phyloP scores from a whole-genome alignment of 1,139 yeast species.

The Pichia sp. region DNA sequence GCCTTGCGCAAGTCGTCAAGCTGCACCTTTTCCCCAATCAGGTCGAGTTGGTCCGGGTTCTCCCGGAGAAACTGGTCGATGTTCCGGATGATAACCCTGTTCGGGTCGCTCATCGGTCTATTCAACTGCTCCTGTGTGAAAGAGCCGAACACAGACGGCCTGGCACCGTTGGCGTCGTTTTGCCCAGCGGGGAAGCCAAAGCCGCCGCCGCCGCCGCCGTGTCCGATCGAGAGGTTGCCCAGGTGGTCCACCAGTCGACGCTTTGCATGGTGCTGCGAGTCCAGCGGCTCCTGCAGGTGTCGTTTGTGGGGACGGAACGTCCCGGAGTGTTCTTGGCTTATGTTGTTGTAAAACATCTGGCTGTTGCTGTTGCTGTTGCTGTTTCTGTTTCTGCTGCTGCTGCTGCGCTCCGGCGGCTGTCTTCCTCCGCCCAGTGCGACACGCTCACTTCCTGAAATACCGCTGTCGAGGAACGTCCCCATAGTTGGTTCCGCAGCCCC shows the following conservation, averaged over 20 bases:
- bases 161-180: too few relatives aligned
- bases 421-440: neutral
- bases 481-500: neutral
- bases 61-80: constrained; percentile 24
- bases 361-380: too few relatives aligned
- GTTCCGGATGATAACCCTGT: constrained; percentile 19
- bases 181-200: neutral
- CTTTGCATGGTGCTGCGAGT: constrained; percentile 1
- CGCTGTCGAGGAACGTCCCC: neutral
- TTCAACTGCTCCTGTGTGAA: constrained; percentile 13
- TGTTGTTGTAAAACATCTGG: neutral
- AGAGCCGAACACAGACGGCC: constrained; percentile 10
- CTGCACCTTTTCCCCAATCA: constrained; percentile 11
- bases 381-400: neutral
- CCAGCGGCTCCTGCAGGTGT: constrained; percentile 2
- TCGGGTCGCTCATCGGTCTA: constrained; percentile 13
- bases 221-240: neutral
- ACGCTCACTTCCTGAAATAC: neutral
- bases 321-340: neutral
- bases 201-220: neutral
- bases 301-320: neutral
- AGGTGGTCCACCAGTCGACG: constrained; percentile 5
- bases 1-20: constrained; percentile 8
- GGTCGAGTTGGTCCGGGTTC: constrained; percentile 20
- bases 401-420: neutral